Base-by-base conservation (phyloP, 2,329 filamentous ascomycete genomes). In the Ceratocystis cubensis region DNA sequence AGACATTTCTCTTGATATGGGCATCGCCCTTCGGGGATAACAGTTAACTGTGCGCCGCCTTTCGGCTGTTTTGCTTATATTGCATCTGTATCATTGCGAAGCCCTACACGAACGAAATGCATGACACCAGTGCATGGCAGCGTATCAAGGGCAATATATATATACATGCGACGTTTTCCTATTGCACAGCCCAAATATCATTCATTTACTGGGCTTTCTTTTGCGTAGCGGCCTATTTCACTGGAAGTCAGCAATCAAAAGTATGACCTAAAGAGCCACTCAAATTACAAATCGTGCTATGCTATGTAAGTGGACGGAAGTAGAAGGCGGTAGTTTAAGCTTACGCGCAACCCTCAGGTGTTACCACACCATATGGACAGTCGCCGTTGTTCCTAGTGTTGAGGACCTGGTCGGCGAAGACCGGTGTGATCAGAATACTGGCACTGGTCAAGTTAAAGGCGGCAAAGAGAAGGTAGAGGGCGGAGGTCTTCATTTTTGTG, bases 291-390 rank as follows among this genome's bases (percentile, higher is more conserved):
- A 41, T 41, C 37, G 13, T 41, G 37, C 37, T 10, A 37, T 8
- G 33, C 3, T 13, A 15, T 61, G n/a, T 2, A 28, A n/a, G 63
- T 37, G 22, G n/a, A 20, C 6, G 20, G n/a, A 57, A 28, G 15
- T 28, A 41, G 15, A 48, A 45, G 37, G 5, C 22, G 76, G 22
- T 57, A 30, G 53, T 30, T 59, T 30, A 33, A 59, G 53, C 81
- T 70, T 72, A 84, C 82, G 76, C 82, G 79, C 82, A 85, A 44
- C 82, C 82, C 65, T 77, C 75, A 3, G 82, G 81, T 41, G 82
- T 84, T 4, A 78, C 77, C 20, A 82, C 80, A 44, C 82, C 82
- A 70, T 80, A 82, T 70, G 78, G 81, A 72, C 82, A 85, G 72
- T 85, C 82, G 33, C 77, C 79, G 1, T 71, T 45, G 17, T 61